Evolutionary conservation across 345 rosid genomes (phyloP).

Genomic region (Euphorbia lathyris): DNA sequence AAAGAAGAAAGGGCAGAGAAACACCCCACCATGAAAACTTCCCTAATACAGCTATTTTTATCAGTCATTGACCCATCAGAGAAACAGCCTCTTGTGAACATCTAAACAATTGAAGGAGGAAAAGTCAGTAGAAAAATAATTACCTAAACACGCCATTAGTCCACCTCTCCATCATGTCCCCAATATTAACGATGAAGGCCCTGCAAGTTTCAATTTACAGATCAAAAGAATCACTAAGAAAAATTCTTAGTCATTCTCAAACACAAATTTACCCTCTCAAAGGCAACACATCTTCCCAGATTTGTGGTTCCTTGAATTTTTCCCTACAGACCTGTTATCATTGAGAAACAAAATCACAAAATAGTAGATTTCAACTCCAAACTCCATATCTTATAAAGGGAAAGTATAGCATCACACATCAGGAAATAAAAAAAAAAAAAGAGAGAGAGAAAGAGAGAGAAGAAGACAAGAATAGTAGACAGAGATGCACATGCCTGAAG

Average conservation of each 20-base stretch:
- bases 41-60: neutral
- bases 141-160: constrained; percentile 75
- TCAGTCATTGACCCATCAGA: neutral
- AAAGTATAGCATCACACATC: no score
- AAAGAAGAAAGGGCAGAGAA: neutral
- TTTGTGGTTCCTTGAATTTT: no score
- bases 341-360: constrained; percentile 6
- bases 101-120: neutral
- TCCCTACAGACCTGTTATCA: no score
- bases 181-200: constrained; percentile 69
- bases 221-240: neutral
- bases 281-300: no score
- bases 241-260: neutral
- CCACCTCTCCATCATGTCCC: constrained; percentile 80
- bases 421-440: neutral
- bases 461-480: no score
- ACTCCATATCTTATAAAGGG: neutral
- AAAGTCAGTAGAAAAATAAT: neutral
- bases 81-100: neutral
- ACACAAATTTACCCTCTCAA: no score
- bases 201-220: constrained; percentile 34
- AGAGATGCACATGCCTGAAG: constrained; percentile 53
- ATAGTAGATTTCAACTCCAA: neutral
- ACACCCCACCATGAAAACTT: neutral
- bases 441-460: no score